Base-by-base conservation (phyloP, 495 filamentous ascomycete species). In the Penicillium diatomitis region DNA sequence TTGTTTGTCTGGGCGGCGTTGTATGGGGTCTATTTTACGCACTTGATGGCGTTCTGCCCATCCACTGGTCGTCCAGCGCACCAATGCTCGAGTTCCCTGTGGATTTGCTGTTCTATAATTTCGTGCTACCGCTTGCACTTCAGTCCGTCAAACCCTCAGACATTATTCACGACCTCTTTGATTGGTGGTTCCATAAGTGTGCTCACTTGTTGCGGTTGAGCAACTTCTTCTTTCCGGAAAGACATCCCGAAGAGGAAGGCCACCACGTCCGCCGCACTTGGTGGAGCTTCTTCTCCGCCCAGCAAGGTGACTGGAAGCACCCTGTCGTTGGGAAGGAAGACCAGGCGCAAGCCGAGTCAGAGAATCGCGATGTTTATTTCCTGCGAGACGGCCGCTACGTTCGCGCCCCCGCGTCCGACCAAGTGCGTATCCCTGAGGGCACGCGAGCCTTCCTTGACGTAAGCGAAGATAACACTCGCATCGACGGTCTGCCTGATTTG, bases 81-180 rank as follows among this genome's bases (percentile, higher is more conserved):
- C 90, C 90, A 6, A 84, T 95, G 7, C 75, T 96, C 41, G 92
- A 97, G 61, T 97, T 97, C 54, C 92, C 92, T 2, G 80, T 95
- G 43, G 94, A 97, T 57, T 70, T 99, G 0, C 73, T 99, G 20
- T 90, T 96, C 64, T 99, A 95, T 71, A 96, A 97, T 64, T 94
- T 96, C 63, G 64, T 96, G 47, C 87, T 95, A 78, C 92, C 92
- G 0, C 61, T 92, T 34, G 83, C 87, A 4, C 78, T 96, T 45
- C 81, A 78, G 52, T 81, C 86, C 55, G 82, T 92, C 68, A 86
- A 84, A 60, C 94, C 92, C 3, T 86, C 87, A 30, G 84, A 92
- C 56, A 84, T 78, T 3, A 68, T 99, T 6, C 85, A 94, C 51
- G 73, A 73, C 31, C 80, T 95, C 71, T 99, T 96, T 61, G 81